phyloP scores from a whole-genome alignment of 2,329 filamentous ascomycete species.

The Curvularia sp. region DNA sequence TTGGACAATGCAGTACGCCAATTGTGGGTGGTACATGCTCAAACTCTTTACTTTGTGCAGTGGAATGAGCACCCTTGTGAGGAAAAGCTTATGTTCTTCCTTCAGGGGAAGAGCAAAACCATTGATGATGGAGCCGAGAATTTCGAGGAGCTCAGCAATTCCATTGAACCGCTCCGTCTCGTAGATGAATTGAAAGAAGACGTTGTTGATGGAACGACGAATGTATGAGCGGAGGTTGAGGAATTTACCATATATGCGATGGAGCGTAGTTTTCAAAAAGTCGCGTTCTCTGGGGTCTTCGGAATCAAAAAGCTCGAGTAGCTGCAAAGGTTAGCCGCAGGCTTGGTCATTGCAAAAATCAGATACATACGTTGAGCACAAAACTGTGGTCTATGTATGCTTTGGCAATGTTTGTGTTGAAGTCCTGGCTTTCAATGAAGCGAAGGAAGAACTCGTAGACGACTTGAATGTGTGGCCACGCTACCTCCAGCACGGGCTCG shows the following conservation, averaged over 20 bases:
- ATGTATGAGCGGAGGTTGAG: slow-evolving; percentile 97
- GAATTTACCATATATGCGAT: slow-evolving; percentile 99
- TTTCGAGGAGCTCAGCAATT: slow-evolving; percentile 94
- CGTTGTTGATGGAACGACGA: slow-evolving; percentile 97
- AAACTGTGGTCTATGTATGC: slow-evolving; percentile 98
- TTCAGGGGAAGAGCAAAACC: slow-evolving; percentile 96
- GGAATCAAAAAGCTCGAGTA: slow-evolving; percentile 97
- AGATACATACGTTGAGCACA: slow-evolving; percentile 72
- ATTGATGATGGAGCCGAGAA: slow-evolving; percentile 98
- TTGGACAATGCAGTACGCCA: slow-evolving; percentile 98
- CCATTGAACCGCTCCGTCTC: slow-evolving; percentile 99
- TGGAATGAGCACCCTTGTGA: slow-evolving; percentile 90
- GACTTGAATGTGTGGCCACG: slow-evolving; percentile 99
- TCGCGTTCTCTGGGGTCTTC: slow-evolving; percentile 96
- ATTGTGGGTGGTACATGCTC: slow-evolving; percentile 99
- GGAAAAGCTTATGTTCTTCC: slow-evolving; percentile 97
- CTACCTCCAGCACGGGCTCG: slow-evolving; percentile 95
- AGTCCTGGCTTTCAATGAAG: slow-evolving; percentile 99
- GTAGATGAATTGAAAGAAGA: slow-evolving; percentile 99
- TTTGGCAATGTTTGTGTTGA: slow-evolving; percentile 99
- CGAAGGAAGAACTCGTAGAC: slow-evolving; percentile 99
- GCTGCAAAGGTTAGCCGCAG: slow-evolving; percentile 54
- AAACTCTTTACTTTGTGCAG: slow-evolving; percentile 98
- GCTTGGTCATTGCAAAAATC: not conserved
- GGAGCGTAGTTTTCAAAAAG: slow-evolving; percentile 96